Evolutionary conservation across 176 grass and related monocot species (phyloP).

Genomic region (Alopecurus myosuroides): DNA sequence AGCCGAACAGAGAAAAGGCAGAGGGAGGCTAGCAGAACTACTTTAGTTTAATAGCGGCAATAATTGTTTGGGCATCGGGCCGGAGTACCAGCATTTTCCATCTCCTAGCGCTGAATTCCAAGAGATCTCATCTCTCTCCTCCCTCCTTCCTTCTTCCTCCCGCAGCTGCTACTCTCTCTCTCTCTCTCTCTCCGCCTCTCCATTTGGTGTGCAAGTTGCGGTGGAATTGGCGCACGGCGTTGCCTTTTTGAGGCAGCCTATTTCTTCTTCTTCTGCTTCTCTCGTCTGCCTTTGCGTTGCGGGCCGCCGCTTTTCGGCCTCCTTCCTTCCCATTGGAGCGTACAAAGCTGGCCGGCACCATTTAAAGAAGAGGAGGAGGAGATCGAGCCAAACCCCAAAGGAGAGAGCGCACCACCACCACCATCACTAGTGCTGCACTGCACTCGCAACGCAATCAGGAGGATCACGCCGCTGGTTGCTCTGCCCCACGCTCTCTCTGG

Average conservation of each 20-base stretch:
- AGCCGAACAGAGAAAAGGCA: slow-evolving; percentile 16
- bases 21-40: not conserved
- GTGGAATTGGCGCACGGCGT: slow-evolving; percentile 36
- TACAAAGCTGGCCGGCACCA: slow-evolving; percentile 60
- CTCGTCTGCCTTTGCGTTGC: slow-evolving; percentile 31
- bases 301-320: slow-evolving; percentile 57
- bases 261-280: not conserved
- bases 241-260: slow-evolving; percentile 32
- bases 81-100: slow-evolving; percentile 17
- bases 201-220: slow-evolving; percentile 32
- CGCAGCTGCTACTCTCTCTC: not conserved
- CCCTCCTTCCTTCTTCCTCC: not conserved
- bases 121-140: slow-evolving; percentile 43
- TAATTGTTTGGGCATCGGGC: slow-evolving; percentile 42
- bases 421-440: slow-evolving; percentile 25
- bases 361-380: slow-evolving; percentile 38
- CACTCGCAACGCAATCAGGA: not conserved
- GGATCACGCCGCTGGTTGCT: slow-evolving; percentile 20
- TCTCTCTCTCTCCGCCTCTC: no score
- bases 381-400: slow-evolving; percentile 22
- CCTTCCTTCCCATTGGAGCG: slow-evolving; percentile 57
- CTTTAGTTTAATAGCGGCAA: slow-evolving; percentile 28
- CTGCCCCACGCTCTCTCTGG: not conserved
- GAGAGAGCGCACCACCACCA: slow-evolving; percentile 15
- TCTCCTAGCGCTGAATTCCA: slow-evolving; percentile 52